Conservation (phyloP, 2,329 filamentous ascomycete genomes). For the Coniochaeta sp. region DNA sequence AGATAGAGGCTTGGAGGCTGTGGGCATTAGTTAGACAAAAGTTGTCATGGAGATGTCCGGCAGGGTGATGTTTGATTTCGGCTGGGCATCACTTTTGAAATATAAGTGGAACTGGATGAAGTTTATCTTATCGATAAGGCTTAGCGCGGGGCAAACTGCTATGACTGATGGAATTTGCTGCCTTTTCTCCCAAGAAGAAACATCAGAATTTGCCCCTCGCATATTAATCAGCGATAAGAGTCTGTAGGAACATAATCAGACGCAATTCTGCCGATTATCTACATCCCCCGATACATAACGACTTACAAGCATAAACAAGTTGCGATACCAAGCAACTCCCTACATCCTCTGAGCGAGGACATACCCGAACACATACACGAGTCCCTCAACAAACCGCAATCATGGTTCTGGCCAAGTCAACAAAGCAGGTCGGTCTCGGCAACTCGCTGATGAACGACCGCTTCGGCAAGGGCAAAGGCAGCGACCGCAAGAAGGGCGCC, state of each 20-base stretch:
- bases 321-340: neutral
- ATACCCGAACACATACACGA: neutral
- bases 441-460: slow-evolving; percentile 98
- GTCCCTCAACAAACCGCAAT: slow-evolving; percentile 24
- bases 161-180: slow-evolving; percentile 18
- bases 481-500: slow-evolving; percentile 65
- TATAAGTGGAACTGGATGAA: neutral
- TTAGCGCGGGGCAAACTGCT: neutral
- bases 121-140: slow-evolving; percentile 13
- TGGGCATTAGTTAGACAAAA: too few species aligned
- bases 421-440: slow-evolving; percentile 89
- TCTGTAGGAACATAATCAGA: neutral
- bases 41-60: neutral
- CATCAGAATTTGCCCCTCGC: slow-evolving; percentile 36
- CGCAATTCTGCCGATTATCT: neutral
- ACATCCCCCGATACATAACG: neutral
- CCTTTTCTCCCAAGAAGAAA: neutral
- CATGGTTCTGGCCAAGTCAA: slow-evolving; percentile 75
- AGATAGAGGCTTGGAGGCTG: too few species aligned
- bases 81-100: neutral
- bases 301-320: neutral
- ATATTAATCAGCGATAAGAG: slow-evolving; percentile 3
- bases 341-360: neutral
- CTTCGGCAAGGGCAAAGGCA: slow-evolving; percentile 86
- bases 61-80: neutral